Conservation (phyloP, 345 rosid species). For the Hibiscus mutabilis region DNA sequence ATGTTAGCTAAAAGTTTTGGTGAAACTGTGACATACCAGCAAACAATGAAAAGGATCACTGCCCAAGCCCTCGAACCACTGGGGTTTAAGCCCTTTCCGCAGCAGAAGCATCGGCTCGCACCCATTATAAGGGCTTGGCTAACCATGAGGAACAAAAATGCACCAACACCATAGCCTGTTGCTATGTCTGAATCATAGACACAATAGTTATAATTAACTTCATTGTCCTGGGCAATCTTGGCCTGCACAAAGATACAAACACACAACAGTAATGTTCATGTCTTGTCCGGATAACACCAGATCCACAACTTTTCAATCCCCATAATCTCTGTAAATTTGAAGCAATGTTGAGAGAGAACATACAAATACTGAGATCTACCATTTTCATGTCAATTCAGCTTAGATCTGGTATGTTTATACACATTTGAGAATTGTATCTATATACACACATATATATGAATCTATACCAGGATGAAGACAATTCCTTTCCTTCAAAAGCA, state of each 20-base stretch:
- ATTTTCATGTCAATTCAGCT: constrained; percentile 8
- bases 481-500: background rate
- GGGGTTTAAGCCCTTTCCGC: constrained; percentile 71
- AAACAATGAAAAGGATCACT: constrained; percentile 65
- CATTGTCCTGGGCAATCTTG: constrained; percentile 37
- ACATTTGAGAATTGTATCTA: background rate
- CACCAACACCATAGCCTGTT: constrained; percentile 80
- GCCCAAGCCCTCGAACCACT: constrained; percentile 89
- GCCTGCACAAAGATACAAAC: constrained; percentile 40
- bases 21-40: constrained; percentile 52
- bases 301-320: background rate
- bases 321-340: background rate
- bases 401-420: background rate
- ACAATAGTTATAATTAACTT: constrained; percentile 47
- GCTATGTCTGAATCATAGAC: constrained; percentile 81
- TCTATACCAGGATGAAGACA: background rate
- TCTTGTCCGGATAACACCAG: background rate
- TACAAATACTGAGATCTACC: constrained; percentile 7
- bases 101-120: constrained; percentile 92
- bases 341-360: background rate
- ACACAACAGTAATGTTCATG: background rate
- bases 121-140: constrained; percentile 78
- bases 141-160: constrained; percentile 62
- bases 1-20: background rate
- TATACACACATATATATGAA: background rate